phyloP scores from a whole-genome alignment of 106 monocot genomes.

The Dioscorea alata region DNA sequence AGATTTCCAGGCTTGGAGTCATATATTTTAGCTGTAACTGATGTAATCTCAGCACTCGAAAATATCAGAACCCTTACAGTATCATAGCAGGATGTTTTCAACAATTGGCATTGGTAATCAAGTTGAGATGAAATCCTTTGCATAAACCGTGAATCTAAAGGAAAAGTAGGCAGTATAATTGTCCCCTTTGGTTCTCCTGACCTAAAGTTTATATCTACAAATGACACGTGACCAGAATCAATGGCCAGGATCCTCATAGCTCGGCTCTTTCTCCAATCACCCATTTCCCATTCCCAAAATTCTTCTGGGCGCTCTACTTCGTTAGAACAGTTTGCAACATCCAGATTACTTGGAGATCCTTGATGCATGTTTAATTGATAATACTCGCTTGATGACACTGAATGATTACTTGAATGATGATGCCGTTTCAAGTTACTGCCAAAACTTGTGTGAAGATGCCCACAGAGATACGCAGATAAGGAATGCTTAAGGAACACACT shows the following conservation, averaged over 20 bases:
- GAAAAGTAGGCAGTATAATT: constrained; percentile 83
- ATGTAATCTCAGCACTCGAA: constrained; percentile 40
- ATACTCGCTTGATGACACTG: constrained; percentile 29
- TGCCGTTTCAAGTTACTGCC: constrained; percentile 89
- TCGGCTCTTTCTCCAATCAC: constrained; percentile 91
- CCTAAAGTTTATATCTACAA: constrained; percentile 58
- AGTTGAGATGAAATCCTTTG: constrained; percentile 47
- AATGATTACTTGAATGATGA: constrained; percentile 24
- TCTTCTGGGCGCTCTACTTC: constrained; percentile 35
- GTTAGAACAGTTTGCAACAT: constrained; percentile 35
- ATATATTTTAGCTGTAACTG: constrained; percentile 72
- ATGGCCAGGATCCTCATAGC: constrained; percentile 71
- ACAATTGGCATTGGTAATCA: constrained; percentile 54
- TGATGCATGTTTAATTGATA: constrained; percentile 70
- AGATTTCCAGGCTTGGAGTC: constrained; percentile 61
- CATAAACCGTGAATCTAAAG: constrained; percentile 89
- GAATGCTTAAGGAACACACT: constrained; percentile 81
- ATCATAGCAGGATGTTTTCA: constrained; percentile 36
- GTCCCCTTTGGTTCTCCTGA: constrained; percentile 43
- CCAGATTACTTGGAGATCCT: constrained; percentile 8
- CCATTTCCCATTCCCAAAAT: constrained; percentile 99
- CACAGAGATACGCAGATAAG: constrained; percentile 87
- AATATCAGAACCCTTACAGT: constrained; percentile 78
- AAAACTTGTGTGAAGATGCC: constrained; percentile 87
- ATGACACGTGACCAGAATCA: constrained; percentile 87